Evolutionary conservation across 1,284 basidiomycete genomes (phyloP).

Genomic region (Inonotus hispidus): DNA sequence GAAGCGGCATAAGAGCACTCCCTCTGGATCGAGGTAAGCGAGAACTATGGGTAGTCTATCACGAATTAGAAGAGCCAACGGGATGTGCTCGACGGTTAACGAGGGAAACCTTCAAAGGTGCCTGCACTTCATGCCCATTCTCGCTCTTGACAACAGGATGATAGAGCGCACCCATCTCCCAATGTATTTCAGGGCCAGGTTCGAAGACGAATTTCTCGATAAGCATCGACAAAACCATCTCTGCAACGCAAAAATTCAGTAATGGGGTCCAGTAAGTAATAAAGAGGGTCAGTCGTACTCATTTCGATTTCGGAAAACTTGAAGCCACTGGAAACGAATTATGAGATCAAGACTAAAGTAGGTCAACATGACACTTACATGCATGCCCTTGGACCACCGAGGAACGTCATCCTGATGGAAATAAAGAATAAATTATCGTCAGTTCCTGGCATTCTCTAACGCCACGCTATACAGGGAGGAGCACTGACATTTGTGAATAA

Average conservation of each 20-base stretch:
- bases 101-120: conserved; percentile 14
- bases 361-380: conserved; percentile 13
- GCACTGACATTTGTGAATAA: conserved; percentile 22
- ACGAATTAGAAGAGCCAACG: not conserved
- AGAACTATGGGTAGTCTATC: no score
- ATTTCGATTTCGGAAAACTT: conserved; percentile 19
- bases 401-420: conserved; percentile 20
- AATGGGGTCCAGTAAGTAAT: not conserved
- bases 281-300: conserved; percentile 1
- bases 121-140: not conserved
- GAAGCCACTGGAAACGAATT: conserved; percentile 11
- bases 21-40: no score
- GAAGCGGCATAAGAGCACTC: no score
- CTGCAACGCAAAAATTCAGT: not conserved
- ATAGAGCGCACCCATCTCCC: conserved; percentile 9
- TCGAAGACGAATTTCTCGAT: conserved; percentile 16
- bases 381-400: conserved; percentile 20
- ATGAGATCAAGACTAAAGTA: not conserved
- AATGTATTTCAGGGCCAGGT: conserved; percentile 7
- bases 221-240: conserved; percentile 14
- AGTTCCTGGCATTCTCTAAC: not conserved
- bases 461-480: not conserved
- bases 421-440: not conserved
- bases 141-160: conserved; percentile 6
- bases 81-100: not conserved